A percentile compares a stretch with the other conserved stretches of the same genome.
Conservation (phyloP, 192 early-diverging fungal species). For the Podila verticillata region DNA sequence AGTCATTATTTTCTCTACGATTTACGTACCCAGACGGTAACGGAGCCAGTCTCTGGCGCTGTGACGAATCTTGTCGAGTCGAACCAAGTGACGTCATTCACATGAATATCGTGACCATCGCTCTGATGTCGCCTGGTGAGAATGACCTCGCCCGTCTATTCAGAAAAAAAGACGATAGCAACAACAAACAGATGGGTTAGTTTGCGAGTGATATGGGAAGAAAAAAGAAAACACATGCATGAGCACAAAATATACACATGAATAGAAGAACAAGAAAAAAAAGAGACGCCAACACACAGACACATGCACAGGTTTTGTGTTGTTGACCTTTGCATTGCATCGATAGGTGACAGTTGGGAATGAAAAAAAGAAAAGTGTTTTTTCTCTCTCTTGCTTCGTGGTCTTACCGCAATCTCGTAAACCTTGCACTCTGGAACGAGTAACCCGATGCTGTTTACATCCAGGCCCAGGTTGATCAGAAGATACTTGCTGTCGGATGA, state of each 20-base stretch:
- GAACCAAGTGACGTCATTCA: constrained; percentile 26
- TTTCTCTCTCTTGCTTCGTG: not conserved
- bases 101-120: constrained; percentile 11
- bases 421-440: constrained; percentile 14
- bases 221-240: not conserved
- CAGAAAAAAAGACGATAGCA: not conserved
- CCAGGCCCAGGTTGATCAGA: constrained; percentile 31
- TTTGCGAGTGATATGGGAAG: not conserved
- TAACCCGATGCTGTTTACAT: not conserved
- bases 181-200: not conserved
- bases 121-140: constrained; percentile 16
- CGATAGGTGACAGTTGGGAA: not conserved
- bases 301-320: no score
- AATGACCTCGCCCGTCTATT: constrained; percentile 26
- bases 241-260: not conserved
- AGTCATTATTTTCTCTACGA: no score
- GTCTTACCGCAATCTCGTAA: constrained; percentile 13
- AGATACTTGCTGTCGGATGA: constrained; percentile 33
- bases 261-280: not conserved
- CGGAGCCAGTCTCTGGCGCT: not conserved
- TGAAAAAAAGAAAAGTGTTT: not conserved
- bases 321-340: not conserved
- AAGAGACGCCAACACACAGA: no score
- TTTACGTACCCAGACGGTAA: constrained; percentile 36
- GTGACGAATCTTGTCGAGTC: constrained; percentile 37